Conservation (phyloP, 2,329 filamentous ascomycete genomes). For the Ceratocystis cacaofunesta region DNA sequence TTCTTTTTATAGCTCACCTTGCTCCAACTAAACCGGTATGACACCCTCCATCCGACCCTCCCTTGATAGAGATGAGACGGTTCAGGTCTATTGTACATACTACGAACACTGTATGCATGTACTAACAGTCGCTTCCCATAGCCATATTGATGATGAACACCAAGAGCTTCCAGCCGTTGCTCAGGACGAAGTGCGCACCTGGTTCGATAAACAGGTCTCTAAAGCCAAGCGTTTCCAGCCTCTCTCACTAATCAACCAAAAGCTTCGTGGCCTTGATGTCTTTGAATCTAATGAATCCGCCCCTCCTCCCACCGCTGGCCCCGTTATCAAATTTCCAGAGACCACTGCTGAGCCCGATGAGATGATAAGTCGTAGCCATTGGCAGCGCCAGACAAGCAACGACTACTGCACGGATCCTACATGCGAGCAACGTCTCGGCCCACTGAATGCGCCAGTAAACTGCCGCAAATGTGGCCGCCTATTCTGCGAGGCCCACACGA, state of each 20-base stretch:
- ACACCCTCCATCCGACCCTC: background rate
- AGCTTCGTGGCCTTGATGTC: constrained; percentile 78
- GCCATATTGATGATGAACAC: constrained; percentile 71
- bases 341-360: constrained; percentile 63
- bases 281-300: constrained; percentile 78
- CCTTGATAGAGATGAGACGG: background rate
- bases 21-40: constrained; percentile 69
- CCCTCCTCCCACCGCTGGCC: constrained; percentile 25
- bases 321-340: constrained; percentile 27
- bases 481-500: constrained; percentile 95
- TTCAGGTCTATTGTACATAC: no score
- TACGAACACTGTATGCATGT: background rate
- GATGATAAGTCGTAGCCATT: constrained; percentile 72
- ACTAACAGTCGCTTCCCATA: constrained; percentile 12
- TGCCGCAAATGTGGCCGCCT: constrained; percentile 84
- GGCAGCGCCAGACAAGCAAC: constrained; percentile 61
- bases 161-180: constrained; percentile 76
- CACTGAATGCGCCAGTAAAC: constrained; percentile 72
- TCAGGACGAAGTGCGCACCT: constrained; percentile 90
- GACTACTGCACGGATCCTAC: constrained; percentile 78
- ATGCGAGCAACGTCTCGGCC: constrained; percentile 66
- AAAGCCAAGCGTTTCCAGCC: constrained; percentile 91
- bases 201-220: constrained; percentile 88
- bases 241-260: constrained; percentile 80
- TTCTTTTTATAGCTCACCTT: constrained; percentile 56